Percentiles rank a stretch among this genome's conserved stretches.
Evolutionary conservation across 2,329 filamentous ascomycete species (phyloP).

Genomic region (Immersiporthe knoxdaviesiana): DNA sequence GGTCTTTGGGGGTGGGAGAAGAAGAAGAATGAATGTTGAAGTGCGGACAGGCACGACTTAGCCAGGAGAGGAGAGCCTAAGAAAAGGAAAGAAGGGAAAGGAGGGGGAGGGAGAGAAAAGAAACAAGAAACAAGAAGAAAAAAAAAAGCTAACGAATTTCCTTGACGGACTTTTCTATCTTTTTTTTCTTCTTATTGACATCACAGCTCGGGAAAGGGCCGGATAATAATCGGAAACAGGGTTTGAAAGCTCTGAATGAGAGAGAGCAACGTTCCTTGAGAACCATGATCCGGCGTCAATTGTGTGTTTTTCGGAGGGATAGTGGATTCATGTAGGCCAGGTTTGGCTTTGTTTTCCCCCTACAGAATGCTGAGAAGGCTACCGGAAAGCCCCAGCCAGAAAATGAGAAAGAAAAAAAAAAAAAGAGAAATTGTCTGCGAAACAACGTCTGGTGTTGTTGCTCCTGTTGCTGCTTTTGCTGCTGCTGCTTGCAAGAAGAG

Average conservation of each 20-base stretch:
- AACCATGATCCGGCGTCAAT: conserved; percentile 16
- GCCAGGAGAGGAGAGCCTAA: neutral
- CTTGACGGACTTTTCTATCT: neutral
- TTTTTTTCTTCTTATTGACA: neutral
- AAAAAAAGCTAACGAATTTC: neutral
- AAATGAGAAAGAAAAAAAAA: neutral
- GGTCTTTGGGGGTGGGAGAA: neutral
- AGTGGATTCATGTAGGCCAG: neutral
- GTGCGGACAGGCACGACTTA: neutral
- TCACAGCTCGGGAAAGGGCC: neutral
- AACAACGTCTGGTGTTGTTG: conserved; percentile 7
- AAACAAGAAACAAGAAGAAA: neutral
- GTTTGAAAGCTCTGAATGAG: conserved; percentile 2
- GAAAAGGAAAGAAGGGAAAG: neutral
- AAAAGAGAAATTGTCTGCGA: conserved; percentile 2
- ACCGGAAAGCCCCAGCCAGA: neutral
- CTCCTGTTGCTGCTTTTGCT: too few relatives aligned
- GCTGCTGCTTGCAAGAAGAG: neutral
- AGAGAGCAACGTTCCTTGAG: conserved; percentile 19
- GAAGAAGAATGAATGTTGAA: neutral
- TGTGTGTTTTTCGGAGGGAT: neutral
- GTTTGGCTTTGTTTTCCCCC: neutral
- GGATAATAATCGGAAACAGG: neutral
- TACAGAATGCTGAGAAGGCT: neutral
- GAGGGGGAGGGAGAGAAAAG: neutral